Evolutionary conservation across 2,329 filamentous ascomycete species (phyloP).

Genomic region (Aspergillus carbonarius): DNA sequence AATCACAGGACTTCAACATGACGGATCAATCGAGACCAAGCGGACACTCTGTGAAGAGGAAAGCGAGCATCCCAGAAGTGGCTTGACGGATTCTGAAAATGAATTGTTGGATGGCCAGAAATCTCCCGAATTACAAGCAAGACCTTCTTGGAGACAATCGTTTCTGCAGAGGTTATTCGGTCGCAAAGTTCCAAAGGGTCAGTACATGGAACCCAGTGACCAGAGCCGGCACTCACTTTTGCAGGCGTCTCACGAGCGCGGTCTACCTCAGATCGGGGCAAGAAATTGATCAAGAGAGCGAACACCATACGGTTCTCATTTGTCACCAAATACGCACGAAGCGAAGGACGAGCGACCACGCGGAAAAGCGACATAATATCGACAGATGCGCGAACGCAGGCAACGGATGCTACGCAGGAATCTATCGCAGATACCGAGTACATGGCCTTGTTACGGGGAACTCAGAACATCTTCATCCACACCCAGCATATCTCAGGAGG

Average conservation of each 20-base stretch:
- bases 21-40: constrained; percentile 10
- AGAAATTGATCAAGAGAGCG: constrained; percentile 28
- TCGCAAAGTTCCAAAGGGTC: constrained; percentile 25
- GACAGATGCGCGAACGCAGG: constrained; percentile 4
- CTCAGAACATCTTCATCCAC: constrained; percentile 27
- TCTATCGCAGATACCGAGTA: constrained; percentile 20
- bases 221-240: constrained; percentile 5
- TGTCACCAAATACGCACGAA: constrained; percentile 22
- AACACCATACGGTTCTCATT: constrained; percentile 33
- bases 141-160: constrained; percentile 21
- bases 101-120: constrained; percentile 10
- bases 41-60: constrained; percentile 24
- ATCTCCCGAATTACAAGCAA: constrained; percentile 9
- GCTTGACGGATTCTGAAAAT: constrained; percentile 10
- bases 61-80: constrained; percentile 11
- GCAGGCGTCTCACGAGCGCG: constrained; percentile 26
- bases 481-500: constrained; percentile 27
- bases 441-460: constrained; percentile 14
- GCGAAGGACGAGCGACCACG: constrained; percentile 14
- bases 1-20: constrained; percentile 12
- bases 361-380: constrained; percentile 16
- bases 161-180: constrained; percentile 29
- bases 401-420: constrained; percentile 8
- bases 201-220: background rate
- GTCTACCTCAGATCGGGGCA: constrained; percentile 22